phyloP scores from a whole-genome alignment of 768 basidiomycete genomes.

The Termitomyces sp. region DNA sequence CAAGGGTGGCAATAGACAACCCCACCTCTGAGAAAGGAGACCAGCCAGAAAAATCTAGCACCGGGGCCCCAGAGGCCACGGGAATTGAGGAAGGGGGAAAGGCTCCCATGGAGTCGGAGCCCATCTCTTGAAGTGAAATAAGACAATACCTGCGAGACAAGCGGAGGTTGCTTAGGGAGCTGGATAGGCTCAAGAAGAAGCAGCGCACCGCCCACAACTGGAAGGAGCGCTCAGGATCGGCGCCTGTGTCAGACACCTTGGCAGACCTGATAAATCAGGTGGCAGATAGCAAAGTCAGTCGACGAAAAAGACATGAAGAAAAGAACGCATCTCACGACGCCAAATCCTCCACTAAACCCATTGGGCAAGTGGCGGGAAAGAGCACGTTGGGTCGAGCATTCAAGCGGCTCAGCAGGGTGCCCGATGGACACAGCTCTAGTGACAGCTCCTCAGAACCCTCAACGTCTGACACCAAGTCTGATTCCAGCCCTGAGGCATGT shows the following conservation, averaged over 20 bases:
- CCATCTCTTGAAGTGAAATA: not conserved
- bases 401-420: no score
- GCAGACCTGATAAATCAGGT: not conserved
- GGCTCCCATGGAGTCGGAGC: fast-evolving
- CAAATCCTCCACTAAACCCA: no score
- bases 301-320: no score
- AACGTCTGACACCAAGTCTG: no score
- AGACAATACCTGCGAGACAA: not conserved
- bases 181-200: not conserved
- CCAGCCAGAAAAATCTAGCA: no score
- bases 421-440: no score
- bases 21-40: no score
- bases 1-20: no score
- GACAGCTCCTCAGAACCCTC: no score
- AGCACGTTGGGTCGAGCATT: not conserved
- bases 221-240: not conserved
- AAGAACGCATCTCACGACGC: no score
- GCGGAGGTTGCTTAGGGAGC: not conserved
- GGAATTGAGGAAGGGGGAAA: no score
- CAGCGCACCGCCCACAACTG: not conserved
- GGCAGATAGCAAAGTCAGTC: not conserved
- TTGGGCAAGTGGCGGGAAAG: not conserved
- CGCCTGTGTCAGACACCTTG: not conserved
- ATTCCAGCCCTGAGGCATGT: no score
- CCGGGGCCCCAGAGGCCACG: not conserved